Base-by-base conservation (phyloP, 139 green algal species). In the Chlamydomonas schloesseri region DNA sequence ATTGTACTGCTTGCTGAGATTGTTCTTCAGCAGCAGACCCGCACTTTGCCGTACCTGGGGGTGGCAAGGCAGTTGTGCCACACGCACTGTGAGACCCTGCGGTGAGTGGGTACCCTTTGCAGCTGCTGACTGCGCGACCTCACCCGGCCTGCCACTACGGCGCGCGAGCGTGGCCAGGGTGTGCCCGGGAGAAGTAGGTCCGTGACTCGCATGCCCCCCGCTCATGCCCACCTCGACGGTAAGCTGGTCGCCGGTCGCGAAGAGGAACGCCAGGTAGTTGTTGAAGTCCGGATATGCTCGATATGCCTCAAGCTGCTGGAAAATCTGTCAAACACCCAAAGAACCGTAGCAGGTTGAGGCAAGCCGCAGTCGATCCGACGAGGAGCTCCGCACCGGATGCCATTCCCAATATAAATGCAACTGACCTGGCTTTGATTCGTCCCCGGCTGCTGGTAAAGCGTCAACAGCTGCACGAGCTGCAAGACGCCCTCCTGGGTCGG, bases 21-120 rank as follows among this genome's bases (percentile, higher is more conserved):
- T 98, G 93, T 99, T 99, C 88, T 99, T 99, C 47, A 99, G 91
- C 69, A 99, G 86, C 42, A 99, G 89, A 14, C 97, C 97, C 0
- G 97, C 97, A 62, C 88, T 94, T 85, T 99, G 97, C 13, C 97
- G 91, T 0, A 99, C 94, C 92, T 98, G 91, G 18, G 55, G 17
- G 47, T 50, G 42, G 5, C 42, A 50, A 8, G 6, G 42, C 42
- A 50, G 42, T 8, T 50, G 8, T 50, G 42, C 33, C 42, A 3
- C 37, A 76, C 36, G 31, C n/a, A n/a, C n/a, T n/a, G n/a, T n/a
- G n/a, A n/a, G n/a, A n/a, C n/a, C n/a, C n/a, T n/a, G n/a, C n/a
- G n/a, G n/a, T n/a, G n/a, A n/a, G n/a, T n/a, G n/a, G n/a, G n/a
- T n/a, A n/a, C n/a, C n/a, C n/a, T n/a, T n/a, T n/a, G n/a, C n/a